Percentiles rank a stretch among this genome's conserved stretches.
Evolutionary conservation across 139 green algal species (phyloP).

Genomic region (Micromonas commoda): DNA sequence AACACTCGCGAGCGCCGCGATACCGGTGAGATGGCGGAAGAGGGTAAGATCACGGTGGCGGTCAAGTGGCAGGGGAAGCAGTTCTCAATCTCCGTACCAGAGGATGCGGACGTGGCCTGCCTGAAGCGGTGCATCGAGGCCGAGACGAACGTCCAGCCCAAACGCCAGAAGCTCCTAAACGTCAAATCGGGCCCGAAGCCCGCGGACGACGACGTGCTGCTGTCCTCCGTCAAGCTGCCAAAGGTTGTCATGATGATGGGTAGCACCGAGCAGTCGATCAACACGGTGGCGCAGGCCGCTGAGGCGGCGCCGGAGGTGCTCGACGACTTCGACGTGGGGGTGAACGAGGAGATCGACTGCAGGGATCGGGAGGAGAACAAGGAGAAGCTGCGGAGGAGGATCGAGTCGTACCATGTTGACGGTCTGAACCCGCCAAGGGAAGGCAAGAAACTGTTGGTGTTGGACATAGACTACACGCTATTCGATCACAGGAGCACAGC

Average conservation of each 20-base stretch:
- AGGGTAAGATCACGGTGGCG: not conserved
- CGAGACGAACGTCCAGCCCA: conserved; percentile 51
- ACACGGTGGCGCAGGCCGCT: conserved; percentile 38
- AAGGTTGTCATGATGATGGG: conserved; percentile 77
- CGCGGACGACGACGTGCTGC: conserved; percentile 39
- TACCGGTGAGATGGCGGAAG: no score
- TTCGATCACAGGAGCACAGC: conserved; percentile 78
- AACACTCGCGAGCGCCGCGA: no score
- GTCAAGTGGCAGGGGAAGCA: not conserved
- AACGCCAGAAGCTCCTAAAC: conserved; percentile 72
- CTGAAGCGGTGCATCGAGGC: conserved; percentile 57
- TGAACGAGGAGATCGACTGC: conserved; percentile 17
- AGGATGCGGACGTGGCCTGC: not conserved
- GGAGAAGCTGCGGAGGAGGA: conserved; percentile 29
- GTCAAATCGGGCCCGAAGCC: conserved; percentile 60
- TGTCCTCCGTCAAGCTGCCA: conserved; percentile 58
- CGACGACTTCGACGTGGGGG: conserved; percentile 55
- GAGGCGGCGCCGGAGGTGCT: conserved; percentile 66
- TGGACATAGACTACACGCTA: conserved; percentile 96
- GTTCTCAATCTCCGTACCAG: not conserved
- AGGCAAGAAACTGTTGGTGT: conserved; percentile 40
- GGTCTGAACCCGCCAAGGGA: not conserved
- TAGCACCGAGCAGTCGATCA: conserved; percentile 54
- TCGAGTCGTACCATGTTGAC: conserved; percentile 30
- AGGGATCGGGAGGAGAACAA: not conserved